Percentiles rank a stretch among this genome's conserved stretches.
Evolutionary conservation across 208 protist species (phyloP).

Genomic region (Wallacemonas sp.): DNA sequence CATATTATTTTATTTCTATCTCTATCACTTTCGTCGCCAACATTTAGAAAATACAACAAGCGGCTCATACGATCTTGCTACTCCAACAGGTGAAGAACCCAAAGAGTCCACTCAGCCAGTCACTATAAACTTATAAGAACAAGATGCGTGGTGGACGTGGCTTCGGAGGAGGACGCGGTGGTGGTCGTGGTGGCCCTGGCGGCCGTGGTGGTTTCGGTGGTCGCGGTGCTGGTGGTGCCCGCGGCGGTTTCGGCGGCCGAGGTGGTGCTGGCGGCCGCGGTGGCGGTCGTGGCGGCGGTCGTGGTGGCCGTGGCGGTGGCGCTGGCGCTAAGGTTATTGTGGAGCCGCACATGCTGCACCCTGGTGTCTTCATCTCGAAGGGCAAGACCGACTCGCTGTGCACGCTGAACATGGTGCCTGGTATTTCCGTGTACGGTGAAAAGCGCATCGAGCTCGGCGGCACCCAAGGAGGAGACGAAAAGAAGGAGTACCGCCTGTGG

Average conservation of each 20-base stretch:
- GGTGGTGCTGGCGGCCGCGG: conserved; percentile 50
- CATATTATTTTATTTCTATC: no score
- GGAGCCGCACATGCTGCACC: conserved; percentile 96
- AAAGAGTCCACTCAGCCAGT: neutral
- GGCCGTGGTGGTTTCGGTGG: conserved; percentile 43
- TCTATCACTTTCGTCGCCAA: no score
- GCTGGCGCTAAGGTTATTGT: conserved; percentile 97
- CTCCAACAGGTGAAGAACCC: no score
- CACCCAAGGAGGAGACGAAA: conserved; percentile 87
- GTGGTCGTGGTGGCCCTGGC: conserved; percentile 31
- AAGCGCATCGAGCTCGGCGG: conserved; percentile 97
- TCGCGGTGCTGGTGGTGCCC: conserved; percentile 43
- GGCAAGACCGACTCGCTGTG: conserved; percentile 98
- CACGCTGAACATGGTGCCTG: conserved; percentile 98
- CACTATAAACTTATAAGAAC: neutral
- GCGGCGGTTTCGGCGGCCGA: conserved; percentile 45
- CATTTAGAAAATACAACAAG: no score
- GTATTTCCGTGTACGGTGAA: conserved; percentile 99
- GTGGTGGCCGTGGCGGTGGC: conserved; percentile 67
- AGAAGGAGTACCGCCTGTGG: conserved; percentile 99
- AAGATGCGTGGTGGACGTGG: conserved; percentile 10
- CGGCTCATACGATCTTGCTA: no score
- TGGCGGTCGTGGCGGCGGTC: conserved; percentile 53
- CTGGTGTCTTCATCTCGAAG: conserved; percentile 98
- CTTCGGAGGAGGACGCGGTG: conserved; percentile 10